phyloP scores from a whole-genome alignment of 1,284 basidiomycete species.

The Ustilago trichophora region DNA sequence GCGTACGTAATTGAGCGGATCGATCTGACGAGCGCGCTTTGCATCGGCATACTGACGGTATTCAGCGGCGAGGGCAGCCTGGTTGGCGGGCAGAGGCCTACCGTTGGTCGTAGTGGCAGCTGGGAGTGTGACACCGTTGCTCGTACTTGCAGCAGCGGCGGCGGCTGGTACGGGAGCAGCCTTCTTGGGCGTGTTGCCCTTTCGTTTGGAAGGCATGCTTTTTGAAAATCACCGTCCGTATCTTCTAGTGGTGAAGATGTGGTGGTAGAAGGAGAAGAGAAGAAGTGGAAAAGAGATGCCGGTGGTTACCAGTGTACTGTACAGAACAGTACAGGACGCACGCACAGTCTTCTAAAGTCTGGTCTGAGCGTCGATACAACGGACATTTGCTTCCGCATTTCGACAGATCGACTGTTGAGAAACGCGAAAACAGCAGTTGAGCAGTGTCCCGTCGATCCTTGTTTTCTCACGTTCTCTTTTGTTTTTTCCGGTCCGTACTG shows the following conservation, averaged over 20 bases:
- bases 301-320: too few species aligned
- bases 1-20: conserved; percentile 31
- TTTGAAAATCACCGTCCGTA: too few species aligned
- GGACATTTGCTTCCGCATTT: too few species aligned
- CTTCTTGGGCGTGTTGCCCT: conserved; percentile 39
- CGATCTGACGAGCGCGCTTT: conserved; percentile 28
- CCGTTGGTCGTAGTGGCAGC: conserved; percentile 14
- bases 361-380: conserved; percentile 8
- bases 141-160: not conserved
- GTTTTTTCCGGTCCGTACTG: too few species aligned
- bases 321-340: conserved; percentile 1
- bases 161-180: conserved; percentile 9
- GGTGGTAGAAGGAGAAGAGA: too few species aligned
- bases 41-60: conserved; percentile 22
- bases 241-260: conserved; percentile 1
- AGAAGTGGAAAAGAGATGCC: too few species aligned
- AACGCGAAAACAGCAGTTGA: too few species aligned
- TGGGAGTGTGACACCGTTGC: conserved; percentile 9
- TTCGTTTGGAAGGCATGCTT: conserved; percentile 36
- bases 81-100: conserved; percentile 3
- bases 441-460: too few species aligned
- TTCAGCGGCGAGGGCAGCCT: conserved; percentile 12
- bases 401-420: too few species aligned
- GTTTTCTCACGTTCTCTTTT: too few species aligned
- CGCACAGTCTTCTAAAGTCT: conserved; percentile 1